These are phyloP conservation scores for Coffea eugenioides DNA, from an alignment of 257 asterid species.

Conservation along the genomic window DNA sequence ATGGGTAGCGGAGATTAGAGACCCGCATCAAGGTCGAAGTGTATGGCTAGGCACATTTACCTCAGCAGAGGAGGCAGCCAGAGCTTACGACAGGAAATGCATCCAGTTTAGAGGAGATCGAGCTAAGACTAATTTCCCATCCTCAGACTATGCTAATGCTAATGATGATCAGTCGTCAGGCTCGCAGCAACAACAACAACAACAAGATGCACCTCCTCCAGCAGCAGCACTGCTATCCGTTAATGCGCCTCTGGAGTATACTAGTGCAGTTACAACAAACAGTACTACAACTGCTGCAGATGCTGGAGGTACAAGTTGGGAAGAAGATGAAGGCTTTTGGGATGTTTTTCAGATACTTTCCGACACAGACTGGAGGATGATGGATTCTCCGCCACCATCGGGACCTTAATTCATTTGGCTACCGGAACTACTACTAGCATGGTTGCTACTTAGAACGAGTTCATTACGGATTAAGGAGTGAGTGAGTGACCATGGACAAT, in stretches of 20 bases:
- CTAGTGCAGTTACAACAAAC: too few relatives aligned
- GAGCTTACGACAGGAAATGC: conserved; percentile 28
- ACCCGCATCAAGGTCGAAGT: not conserved
- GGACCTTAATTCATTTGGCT: not conserved
- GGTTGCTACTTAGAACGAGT: too few relatives aligned
- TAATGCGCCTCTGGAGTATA: not conserved
- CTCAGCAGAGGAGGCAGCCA: conserved; percentile 26
- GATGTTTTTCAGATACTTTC: not conserved
- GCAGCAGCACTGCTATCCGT: not conserved
- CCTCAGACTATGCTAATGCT: conserved; percentile 12
- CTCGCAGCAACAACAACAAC: not conserved
- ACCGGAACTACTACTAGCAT: too few relatives aligned
- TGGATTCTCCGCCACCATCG: not conserved
- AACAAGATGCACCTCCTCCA: not conserved
- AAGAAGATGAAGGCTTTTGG: not conserved
- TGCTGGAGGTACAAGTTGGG: not conserved
- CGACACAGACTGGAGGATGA: not conserved
- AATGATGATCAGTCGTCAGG: too few relatives aligned
- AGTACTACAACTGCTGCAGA: not conserved
- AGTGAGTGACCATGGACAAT: too few relatives aligned
- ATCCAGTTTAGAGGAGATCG: conserved; percentile 25
- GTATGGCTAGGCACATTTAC: conserved; percentile 28
- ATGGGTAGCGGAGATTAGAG: conserved; percentile 29
- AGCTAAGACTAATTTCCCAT: conserved; percentile 27
- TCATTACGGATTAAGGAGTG: too few relatives aligned